phyloP scores from a whole-genome alignment of 495 filamentous ascomycete genomes.

The Hypoxylon fragiforme region DNA sequence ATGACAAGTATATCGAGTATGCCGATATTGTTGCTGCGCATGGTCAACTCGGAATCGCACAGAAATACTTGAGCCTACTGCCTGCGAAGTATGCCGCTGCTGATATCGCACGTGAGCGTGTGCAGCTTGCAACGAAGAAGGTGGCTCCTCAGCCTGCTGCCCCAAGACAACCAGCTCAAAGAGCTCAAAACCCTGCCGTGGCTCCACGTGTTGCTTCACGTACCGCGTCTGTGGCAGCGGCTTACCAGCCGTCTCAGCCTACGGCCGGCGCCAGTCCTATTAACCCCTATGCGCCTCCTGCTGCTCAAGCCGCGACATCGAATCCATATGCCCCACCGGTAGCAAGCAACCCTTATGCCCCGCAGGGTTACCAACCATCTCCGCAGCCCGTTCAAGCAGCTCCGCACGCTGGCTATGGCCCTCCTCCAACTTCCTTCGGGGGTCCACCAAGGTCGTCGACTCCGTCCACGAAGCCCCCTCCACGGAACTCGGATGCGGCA shows the following conservation, averaged over 20 bases:
- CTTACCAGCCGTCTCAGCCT: slow-evolving; percentile 48
- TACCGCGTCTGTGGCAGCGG: slow-evolving; percentile 18
- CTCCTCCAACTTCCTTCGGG: slow-evolving; percentile 39
- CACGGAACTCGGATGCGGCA: slow-evolving; percentile 68
- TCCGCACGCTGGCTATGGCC: slow-evolving; percentile 42
- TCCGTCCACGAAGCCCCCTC: slow-evolving; percentile 62
- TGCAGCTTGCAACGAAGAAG: slow-evolving; percentile 83
- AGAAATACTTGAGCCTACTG: slow-evolving; percentile 88
- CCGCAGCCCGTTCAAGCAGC: slow-evolving; percentile 32
- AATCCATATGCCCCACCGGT: slow-evolving; percentile 67
- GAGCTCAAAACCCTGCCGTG: slow-evolving; percentile 5
- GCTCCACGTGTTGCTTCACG: slow-evolving; percentile 21
- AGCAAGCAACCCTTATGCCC: slow-evolving; percentile 39
- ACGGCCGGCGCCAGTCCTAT: slow-evolving; percentile 36
- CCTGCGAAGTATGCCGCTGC: slow-evolving; percentile 85
- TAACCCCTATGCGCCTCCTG: slow-evolving; percentile 35
- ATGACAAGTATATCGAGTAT: slow-evolving; percentile 96
- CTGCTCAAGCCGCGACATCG: slow-evolving; percentile 45
- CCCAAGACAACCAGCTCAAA: slow-evolving; percentile 36
- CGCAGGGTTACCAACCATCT: slow-evolving; percentile 41
- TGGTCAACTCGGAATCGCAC: slow-evolving; percentile 81
- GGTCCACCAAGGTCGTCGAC: slow-evolving; percentile 56
- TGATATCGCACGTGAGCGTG: slow-evolving; percentile 81
- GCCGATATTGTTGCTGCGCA: slow-evolving; percentile 92
- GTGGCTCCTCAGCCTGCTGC: slow-evolving; percentile 41